Percentiles rank a stretch among this genome's conserved stretches.
Conservation (phyloP, 176 grass and related monocot genomes). For the Leersia perrieri region DNA sequence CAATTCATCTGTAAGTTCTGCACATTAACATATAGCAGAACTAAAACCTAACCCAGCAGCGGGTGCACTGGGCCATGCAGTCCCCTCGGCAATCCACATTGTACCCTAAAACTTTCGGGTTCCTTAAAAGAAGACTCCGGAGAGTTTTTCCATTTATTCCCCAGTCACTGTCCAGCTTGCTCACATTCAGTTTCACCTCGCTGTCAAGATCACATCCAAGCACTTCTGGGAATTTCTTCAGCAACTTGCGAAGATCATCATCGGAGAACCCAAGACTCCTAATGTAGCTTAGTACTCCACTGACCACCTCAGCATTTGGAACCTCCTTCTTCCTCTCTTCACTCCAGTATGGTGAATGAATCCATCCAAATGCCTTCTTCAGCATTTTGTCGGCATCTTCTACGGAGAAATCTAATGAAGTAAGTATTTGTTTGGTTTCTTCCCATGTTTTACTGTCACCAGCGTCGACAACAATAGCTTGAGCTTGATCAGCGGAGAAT, state of each 20-base stretch:
- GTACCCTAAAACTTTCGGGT: constrained; percentile 92
- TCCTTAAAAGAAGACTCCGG: constrained; percentile 68
- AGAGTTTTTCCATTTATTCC: constrained; percentile 78
- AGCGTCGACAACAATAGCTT: constrained; percentile 33
- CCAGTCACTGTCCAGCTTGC: constrained; percentile 80
- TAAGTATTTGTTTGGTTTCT: constrained; percentile 55
- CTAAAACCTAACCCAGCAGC: constrained; percentile 93
- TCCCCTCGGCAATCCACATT: constrained; percentile 91
- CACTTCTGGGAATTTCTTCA: constrained; percentile 94
- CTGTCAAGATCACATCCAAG: constrained; percentile 73
- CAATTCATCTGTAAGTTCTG: neutral
- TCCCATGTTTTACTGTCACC: constrained; percentile 65
- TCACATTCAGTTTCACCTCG: constrained; percentile 70
- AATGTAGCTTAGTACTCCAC: constrained; percentile 49
- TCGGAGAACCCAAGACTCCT: constrained; percentile 66
- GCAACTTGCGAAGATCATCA: constrained; percentile 69
- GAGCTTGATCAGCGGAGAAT: constrained; percentile 42
- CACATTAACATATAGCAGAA: constrained; percentile 1
- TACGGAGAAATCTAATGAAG: constrained; percentile 44
- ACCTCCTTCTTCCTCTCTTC: constrained; percentile 65
- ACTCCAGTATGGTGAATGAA: constrained; percentile 82
- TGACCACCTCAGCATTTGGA: constrained; percentile 47
- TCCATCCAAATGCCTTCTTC: constrained; percentile 86
- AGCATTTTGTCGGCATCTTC: constrained; percentile 69
- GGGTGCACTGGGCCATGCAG: constrained; percentile 79